A percentile compares a stretch with the other conserved stretches of the same genome.
Evolutionary conservation across 345 rosid species (phyloP).

Genomic region (Camelina neglecta): DNA sequence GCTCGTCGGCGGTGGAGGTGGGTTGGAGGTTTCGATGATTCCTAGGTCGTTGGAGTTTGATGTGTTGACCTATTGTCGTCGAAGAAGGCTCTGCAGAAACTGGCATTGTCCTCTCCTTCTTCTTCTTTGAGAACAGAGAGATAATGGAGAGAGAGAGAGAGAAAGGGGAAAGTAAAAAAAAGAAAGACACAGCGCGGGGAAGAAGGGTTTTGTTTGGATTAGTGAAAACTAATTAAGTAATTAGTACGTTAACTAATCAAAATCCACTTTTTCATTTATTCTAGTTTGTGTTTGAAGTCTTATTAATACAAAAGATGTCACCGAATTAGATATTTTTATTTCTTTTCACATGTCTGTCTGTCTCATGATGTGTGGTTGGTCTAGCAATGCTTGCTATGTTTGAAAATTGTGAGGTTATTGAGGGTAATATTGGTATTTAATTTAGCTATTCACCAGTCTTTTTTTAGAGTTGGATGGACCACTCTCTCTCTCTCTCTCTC

Average conservation of each 20-base stretch:
- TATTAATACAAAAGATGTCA: background rate
- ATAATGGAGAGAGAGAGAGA: constrained; percentile 11
- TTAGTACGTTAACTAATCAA: constrained; percentile 14
- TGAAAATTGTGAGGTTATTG: background rate
- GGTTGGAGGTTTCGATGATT: constrained; percentile 45
- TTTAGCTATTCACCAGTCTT: background rate
- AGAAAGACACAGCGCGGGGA: constrained; percentile 27
- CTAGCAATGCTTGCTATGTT: constrained; percentile 14
- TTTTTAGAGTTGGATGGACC: constrained; percentile 9
- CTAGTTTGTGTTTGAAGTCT: constrained; percentile 27
- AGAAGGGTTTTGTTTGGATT: background rate
- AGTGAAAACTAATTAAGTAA: constrained; percentile 26
- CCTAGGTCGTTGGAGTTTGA: constrained; percentile 58
- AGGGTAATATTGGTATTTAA: constrained; percentile 17
- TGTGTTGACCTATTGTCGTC: constrained; percentile 54
- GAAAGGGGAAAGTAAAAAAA: background rate
- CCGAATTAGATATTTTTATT: constrained; percentile 17
- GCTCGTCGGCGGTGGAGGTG: constrained; percentile 41
- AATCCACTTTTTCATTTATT: background rate
- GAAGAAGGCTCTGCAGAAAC: constrained; percentile 50
- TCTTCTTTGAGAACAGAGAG: constrained; percentile 12
- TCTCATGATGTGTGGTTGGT: constrained; percentile 8
- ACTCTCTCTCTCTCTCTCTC: too few relatives aligned
- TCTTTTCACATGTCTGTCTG: background rate
- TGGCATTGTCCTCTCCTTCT: constrained; percentile 51